Base-by-base conservation (phyloP, 768 basidiomycete genomes). In the Phanerochaete sordida region DNA sequence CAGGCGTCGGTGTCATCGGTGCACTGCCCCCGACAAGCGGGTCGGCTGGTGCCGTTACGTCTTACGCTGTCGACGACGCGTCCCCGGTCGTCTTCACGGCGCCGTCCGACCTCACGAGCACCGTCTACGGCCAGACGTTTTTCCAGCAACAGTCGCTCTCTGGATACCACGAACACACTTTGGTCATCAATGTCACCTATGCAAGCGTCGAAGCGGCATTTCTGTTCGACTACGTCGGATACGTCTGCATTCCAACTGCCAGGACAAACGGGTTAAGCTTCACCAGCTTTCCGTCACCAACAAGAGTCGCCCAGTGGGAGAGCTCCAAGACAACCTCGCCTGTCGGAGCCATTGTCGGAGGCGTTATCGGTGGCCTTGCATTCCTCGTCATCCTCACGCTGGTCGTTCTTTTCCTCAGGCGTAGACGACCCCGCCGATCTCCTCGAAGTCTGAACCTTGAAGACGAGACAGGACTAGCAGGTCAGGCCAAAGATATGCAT, bases 301-400 rank as follows among this genome's bases (percentile, higher is more conserved):
- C 37, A 39, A 21, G n/a, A 33, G 33, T 39, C 5, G 21, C 31
- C 23, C 24, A 27, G 19, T 21, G 26, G 1, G 47, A n/a, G 16
- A 21, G 5, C 44, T 19, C 23, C 2, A 50, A 51, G 23, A 43
- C 51, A 19, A 8, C 53, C 2, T 49, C 31, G 23, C 59, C 59
- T 3, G 47, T 62, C 9, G 61, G 61, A 11, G 56, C 61, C 5
- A 62, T 62, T 21, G 61, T 62, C 21, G 61, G 61, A 23, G 61
- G 61, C 0, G 56, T 57, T 1, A 44, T 62, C 21, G 61, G 61
- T 31, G 61, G 61, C 7, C 44, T 58, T 24, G 61, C 50, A 11
- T 21, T 62, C 11, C 35, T 62, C 33, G 33, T 13, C 2, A 24
- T 62, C 4, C 35, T 58, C 26, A 21, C 28, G 9, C 19, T 44